Percentiles rank a stretch among this genome's conserved stretches.
phyloP scores from a whole-genome alignment of 345 rosid species.

The Ricinus communis region DNA sequence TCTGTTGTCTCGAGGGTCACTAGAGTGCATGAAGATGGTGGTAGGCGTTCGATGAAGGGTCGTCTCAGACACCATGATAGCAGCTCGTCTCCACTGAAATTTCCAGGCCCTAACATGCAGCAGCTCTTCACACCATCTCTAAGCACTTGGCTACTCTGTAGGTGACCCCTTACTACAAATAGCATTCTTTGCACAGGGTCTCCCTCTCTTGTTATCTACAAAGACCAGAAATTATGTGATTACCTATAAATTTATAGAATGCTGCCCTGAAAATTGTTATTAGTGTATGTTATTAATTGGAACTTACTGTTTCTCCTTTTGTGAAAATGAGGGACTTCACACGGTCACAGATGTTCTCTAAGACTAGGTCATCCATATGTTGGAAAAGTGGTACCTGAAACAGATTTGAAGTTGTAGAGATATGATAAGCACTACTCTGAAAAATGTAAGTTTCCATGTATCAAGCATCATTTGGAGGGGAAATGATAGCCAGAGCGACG shows the following conservation, averaged over 20 bases:
- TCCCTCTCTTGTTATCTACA: slow-evolving; percentile 85
- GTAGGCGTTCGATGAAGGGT: slow-evolving; percentile 83
- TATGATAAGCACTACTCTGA: background rate
- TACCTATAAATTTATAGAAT: too few species aligned
- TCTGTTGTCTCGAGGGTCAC: slow-evolving; percentile 89
- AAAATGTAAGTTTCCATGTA: too few species aligned
- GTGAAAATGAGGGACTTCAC: slow-evolving; percentile 93
- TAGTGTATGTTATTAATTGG: too few species aligned
- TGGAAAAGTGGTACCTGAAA: slow-evolving; percentile 88
- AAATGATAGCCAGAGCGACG: too few species aligned
- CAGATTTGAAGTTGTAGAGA: background rate
- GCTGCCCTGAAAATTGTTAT: too few species aligned
- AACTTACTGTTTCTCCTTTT: slow-evolving; percentile 87
- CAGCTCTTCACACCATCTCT: slow-evolving; percentile 83
- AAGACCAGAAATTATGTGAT: too few species aligned
- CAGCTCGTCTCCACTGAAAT: slow-evolving; percentile 96
- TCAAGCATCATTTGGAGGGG: too few species aligned
- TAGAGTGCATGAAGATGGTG: slow-evolving; percentile 82
- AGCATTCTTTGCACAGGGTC: slow-evolving; percentile 95
- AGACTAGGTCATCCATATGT: slow-evolving; percentile 91
- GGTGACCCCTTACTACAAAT: slow-evolving; percentile 94
- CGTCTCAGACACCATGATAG: slow-evolving; percentile 88
- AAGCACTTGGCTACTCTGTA: slow-evolving; percentile 89
- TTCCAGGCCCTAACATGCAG: slow-evolving; percentile 98
- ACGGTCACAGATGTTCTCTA: slow-evolving; percentile 91